Evolutionary conservation across 805 yeast genomes (phyloP), one percentile per base, ranked within the genome.

Genomic region (Nakazawaea populi): DNA sequence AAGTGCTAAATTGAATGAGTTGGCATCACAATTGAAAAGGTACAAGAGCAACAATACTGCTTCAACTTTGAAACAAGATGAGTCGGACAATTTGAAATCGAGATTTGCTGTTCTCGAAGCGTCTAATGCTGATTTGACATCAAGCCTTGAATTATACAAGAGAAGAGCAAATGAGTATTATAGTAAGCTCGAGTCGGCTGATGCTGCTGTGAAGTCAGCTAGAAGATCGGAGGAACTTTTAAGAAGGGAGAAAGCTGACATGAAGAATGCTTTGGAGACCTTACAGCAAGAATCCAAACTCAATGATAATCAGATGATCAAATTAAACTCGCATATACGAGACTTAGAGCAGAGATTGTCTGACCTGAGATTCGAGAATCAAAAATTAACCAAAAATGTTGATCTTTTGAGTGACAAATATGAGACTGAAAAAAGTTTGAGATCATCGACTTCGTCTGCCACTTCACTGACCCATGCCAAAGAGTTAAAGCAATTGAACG

Each of bases 181-280:
- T 57, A 73, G 74, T 52, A 87, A 87, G 59, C 71, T 90, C 29
- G 95, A 89, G 59, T 76, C 79, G 46, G 91, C 94, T 2, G 96
- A 91, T 61, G 74, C 83, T 46, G 86, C 88, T 5, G 79, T 86
- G 1, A 72, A 76, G 48, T 75, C 81, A 43, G 80, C 89, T 7
- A 74, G 79, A 56, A 71, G 87, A 57, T 80, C 83, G 10, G 91
- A 85, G 60, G 74, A 74, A 49, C 59, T 70, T 37, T 72, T 84
- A 4, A 68, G 65, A 45, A 69, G 70, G 44, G 89, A 88, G 54
- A 66, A 80, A 48, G 61, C 65, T 18, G 87, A 85, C 57, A 66
- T 78, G 36, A 68, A 75, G 52, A 71, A 67, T 32, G 62, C 76
- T 8, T 61, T 86, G 35, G 67, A 70, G 4, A 71, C 69, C 34